Evolutionary conservation across 1,139 yeast species (phyloP), one percentile per base, ranked within the genome.

Genomic region (Geotrichum armillariae): DNA sequence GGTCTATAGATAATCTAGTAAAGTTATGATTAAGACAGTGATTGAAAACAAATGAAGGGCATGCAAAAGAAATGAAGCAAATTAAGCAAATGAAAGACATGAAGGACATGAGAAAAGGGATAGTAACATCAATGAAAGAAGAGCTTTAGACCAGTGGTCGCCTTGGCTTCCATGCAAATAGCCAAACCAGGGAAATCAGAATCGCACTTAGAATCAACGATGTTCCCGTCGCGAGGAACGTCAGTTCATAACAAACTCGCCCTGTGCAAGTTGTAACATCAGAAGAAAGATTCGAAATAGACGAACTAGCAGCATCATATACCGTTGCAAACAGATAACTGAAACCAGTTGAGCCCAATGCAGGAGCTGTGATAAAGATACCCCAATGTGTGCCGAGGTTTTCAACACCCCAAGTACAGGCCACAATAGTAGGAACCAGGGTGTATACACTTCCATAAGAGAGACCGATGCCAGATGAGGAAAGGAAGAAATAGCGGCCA

Each of bases 341-440:
- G 61, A 78, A 88, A 1, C 79, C 58, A 5, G 87, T 75, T 1
- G 95, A 77, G 1, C 97, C 96, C 2, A 89, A 58, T 0, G 98
- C 97, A 0, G 98, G 97, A 0, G 96, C 96, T 31, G 88, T 75
- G 80, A 91, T 82, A 62, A 89, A 86, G 27, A 87, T 74, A 2
- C 98, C 98, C 91, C 96, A 93, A 1, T 94, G 85, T 1, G 96
- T 85, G 0, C 98, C 98, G 65, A 93, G 82, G 46, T 88, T 78
- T 50, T 86, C 91, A 33, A 87, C 79, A 0, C 98, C 97, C 96
- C 97, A 93, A 1, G 86, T 78, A 2, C 83, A 74, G 1, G 95
- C 84, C 2, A 87, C 82, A 7, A 90, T 72, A 0, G 95, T 85
- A 5, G 99, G 98, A 59, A 81, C 85, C 6, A 87, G 71, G 0